These are phyloP conservation scores for Thalassiosira sp. DNA, from an alignment of 352 stramenopile genomes.

Conservation along the genomic window DNA sequence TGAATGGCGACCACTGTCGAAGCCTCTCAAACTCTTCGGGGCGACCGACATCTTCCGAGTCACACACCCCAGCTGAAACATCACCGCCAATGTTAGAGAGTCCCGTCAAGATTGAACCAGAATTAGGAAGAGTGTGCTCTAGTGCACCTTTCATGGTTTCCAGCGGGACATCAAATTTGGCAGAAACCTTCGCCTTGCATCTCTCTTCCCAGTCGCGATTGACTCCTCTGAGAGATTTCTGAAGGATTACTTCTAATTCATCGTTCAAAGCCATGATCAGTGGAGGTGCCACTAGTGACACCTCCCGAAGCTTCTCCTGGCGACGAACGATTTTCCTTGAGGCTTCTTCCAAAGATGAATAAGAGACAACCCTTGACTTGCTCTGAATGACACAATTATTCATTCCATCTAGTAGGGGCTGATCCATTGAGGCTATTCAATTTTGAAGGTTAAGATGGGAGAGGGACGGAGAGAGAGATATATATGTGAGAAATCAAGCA, in stretches of 20 bases:
- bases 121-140: neutral
- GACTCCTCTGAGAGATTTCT: neutral
- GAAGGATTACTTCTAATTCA: neutral
- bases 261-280: neutral
- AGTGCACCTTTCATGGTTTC: neutral
- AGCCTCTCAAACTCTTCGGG: neutral
- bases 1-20: neutral
- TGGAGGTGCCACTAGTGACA: neutral
- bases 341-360: neutral
- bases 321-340: neutral
- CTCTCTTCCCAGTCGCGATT: neutral
- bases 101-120: neutral
- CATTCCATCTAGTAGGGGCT: too few species aligned
- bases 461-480: too few species aligned
- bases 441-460: too few species aligned
- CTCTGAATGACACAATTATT: too few species aligned
- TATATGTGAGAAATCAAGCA: too few species aligned
- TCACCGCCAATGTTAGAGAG: neutral
- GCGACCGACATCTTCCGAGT: neutral
- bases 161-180: neutral
- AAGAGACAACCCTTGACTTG: too few species aligned
- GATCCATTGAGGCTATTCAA: too few species aligned
- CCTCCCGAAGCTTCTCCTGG: neutral
- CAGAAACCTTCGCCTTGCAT: neutral
- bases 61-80: neutral